A percentile compares a stretch with the other conserved stretches of the same genome.
Evolutionary conservation across 148 eudicot genomes (phyloP).

Genomic region (Arbutus unedo): DNA sequence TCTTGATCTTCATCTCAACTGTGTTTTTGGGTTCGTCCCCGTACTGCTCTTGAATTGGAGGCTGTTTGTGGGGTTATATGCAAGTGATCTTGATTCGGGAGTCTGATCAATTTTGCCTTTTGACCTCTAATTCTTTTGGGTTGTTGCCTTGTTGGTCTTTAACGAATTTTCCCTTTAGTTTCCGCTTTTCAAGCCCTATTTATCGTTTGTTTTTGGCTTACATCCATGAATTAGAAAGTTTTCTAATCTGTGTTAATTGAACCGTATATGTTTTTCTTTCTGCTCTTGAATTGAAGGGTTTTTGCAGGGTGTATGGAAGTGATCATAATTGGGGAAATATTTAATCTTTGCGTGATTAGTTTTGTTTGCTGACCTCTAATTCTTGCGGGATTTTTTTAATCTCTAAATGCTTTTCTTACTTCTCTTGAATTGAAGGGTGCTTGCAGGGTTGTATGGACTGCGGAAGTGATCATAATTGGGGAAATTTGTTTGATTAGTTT

Average conservation of each 20-base stretch:
- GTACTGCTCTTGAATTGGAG: slow-evolving; percentile 13
- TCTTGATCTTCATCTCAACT: slow-evolving; percentile 5
- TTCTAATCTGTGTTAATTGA: background rate
- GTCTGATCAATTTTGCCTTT: background rate
- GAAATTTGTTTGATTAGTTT: background rate
- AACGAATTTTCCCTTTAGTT: background rate
- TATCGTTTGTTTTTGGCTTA: background rate
- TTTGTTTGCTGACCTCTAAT: background rate
- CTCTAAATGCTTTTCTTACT: background rate
- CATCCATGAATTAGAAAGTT: background rate
- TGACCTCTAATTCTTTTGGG: background rate
- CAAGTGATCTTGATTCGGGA: background rate
- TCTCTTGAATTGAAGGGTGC: background rate
- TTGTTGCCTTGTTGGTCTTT: background rate
- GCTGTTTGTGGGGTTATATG: background rate
- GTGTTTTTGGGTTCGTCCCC: background rate
- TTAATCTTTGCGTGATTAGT: background rate
- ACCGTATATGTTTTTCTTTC: background rate
- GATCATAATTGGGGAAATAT: background rate
- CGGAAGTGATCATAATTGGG: background rate
- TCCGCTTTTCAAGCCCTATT: background rate
- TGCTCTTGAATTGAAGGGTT: background rate
- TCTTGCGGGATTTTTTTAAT: background rate
- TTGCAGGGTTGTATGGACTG: background rate
- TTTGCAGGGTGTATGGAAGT: background rate